Evolutionary conservation across 2,329 filamentous ascomycete species (phyloP), one percentile per base, ranked within the genome.

Genomic region (Aspergillus aculeatinus): DNA sequence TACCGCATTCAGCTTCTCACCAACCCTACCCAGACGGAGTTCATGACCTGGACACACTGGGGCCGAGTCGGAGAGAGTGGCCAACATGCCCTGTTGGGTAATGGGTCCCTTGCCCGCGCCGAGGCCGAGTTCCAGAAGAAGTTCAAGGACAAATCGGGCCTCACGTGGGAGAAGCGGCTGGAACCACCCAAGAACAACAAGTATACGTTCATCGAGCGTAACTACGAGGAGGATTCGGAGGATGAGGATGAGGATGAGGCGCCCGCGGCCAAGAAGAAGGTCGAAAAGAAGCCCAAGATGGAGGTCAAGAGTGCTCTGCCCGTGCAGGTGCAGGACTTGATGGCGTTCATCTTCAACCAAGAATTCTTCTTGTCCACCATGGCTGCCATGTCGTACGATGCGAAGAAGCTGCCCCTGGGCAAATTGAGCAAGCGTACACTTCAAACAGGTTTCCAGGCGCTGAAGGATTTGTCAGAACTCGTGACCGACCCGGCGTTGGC

Each of bases 331-430:
- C 87, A 92, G 70, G 77, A 85, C 9, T 78, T 96, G 21, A 88
- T 96, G 82, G 79, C 87, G 61, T 84, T 96, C 64, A 96, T 96
- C 61, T 96, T 96, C 81, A 93, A 96, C 73, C 82, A 86, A 59
- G 73, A 87, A 23, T 88, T 88, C 71, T 92, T 96, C 74, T 80
- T 85, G 23, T 82, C 82, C 21, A 84, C 76, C 1, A 72, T 82
- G 70, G 72, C 71, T 2, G 70, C 72, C 5, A 74, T 81, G 69
- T 72, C 74, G 1, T 81, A 81, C 55, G 78, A 82, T 51, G 76
- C 75, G 1, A 71, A 89, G 64, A 96, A 96, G 74, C 79, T 96
- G 47, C 92, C 92, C 0, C 80, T 96, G 1, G 92, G 92, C 4
- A 96, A 95, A 72, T 82, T 96, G 25, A 91, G 90, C 80, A 92